Base-by-base conservation (phyloP, 2,329 filamentous ascomycete species). In the Fusarium mangiferae region DNA sequence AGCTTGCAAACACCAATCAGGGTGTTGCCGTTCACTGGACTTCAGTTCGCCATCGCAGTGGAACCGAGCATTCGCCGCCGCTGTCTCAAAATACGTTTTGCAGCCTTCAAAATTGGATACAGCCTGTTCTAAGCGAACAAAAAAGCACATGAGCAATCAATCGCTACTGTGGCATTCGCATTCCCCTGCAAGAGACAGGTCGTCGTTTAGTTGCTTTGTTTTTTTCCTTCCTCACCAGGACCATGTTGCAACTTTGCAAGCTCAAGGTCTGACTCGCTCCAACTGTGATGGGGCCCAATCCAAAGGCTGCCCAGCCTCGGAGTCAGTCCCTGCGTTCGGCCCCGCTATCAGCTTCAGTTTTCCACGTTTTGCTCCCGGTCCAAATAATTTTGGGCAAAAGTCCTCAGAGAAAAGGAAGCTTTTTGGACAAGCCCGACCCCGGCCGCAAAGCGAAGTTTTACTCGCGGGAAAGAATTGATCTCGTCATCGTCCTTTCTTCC, bases 261-360 rank as follows among this genome's bases (percentile, higher is more conserved):
- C 63, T 62, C 72, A n/a, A 78, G 74, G 70, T 64, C 77, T 78
- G 77, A 78, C 77, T 78, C 77, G 77, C 69, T 72, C 67, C 67
- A 41, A 62, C 64, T 64, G 52, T 78, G 75, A 78, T 78, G 78
- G 77, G 77, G 54, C 65, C 74, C 68, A 66, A 61, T 36, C 18
- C 35, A 52, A 46, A 42, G 39, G 55, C 72, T 62, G 62, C 68
- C 72, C 76, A 75, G 72, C 62, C 69, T 76, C 70, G 62, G 68
- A 70, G 63, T 59, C 62, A 68, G 76, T 75, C 76, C 70, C 68
- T 77, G 72, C 70, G 76, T 76, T 66, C 68, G 68, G 75, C 76
- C 77, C 76, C 75, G 72, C 77, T 75, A 76, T 74, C 66, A 76
- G 71, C 70, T 68, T 66, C 58, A 51, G 49, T 67, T 62, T 66